phyloP scores from a whole-genome alignment of 768 basidiomycete species.

The Galerina sulciceps region DNA sequence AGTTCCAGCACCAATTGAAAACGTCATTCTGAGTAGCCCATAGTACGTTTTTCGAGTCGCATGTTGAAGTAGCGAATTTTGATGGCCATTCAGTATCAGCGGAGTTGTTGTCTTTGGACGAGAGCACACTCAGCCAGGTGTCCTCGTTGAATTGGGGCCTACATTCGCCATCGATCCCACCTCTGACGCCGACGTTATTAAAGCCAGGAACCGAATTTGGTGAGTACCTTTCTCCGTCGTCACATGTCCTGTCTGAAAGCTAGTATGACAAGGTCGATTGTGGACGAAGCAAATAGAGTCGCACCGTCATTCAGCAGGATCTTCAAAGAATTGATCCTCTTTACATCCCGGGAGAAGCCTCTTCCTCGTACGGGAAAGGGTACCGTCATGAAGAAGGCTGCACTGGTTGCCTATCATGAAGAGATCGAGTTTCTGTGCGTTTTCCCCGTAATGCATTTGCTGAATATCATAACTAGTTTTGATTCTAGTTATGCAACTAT shows the following conservation, averaged over 20 bases:
- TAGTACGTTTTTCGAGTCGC: constrained; percentile 18
- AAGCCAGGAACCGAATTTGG: constrained; percentile 45
- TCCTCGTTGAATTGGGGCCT: constrained; percentile 35
- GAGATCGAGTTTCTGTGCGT: constrained; percentile 53
- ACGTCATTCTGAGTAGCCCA: constrained; percentile 26
- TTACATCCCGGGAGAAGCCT: constrained; percentile 39
- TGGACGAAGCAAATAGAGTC: constrained; percentile 48
- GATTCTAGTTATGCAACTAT: constrained; percentile 20
- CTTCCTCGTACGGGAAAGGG: constrained; percentile 52
- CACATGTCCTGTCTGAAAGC: no score
- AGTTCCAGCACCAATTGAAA: constrained; percentile 38
- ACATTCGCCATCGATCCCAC: constrained; percentile 28
- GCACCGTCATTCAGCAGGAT: constrained; percentile 47
- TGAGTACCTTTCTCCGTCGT: no score
- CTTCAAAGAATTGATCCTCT: constrained; percentile 58
- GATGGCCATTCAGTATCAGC: constrained; percentile 12
- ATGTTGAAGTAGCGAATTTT: neutral
- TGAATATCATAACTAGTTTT: neutral
- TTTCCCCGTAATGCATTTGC: constrained; percentile 6
- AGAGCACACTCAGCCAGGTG: constrained; percentile 36
- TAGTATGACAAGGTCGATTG: constrained; percentile 42
- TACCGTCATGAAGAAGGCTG: constrained; percentile 48
- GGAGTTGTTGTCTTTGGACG: constrained; percentile 50
- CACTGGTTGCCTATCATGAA: constrained; percentile 40
- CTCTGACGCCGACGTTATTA: constrained; percentile 22